Base-by-base conservation (phyloP, 257 asterid species). In the Lycium ferocissimum region DNA sequence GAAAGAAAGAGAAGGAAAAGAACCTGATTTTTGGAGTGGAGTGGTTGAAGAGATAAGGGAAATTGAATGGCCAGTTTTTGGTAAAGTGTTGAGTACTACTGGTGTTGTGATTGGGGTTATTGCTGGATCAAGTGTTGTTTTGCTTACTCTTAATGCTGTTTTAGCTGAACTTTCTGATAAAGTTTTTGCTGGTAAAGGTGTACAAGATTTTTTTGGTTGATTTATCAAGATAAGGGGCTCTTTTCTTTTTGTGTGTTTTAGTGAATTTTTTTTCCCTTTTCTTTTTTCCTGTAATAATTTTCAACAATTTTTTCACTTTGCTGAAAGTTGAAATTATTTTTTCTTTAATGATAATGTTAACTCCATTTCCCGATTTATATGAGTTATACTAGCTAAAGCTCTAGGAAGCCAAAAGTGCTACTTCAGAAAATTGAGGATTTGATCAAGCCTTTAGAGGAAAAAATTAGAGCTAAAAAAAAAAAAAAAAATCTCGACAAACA, bases 81-180 rank as follows among this genome's bases (percentile, higher is more conserved):
- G 79, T 59, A 92, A 92, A 83, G 99, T 96, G 1, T 61, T 97
- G 94, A 98, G 97, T 1, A 97, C 94, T 2, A 95, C 98, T 13
- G 97, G 96, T 12, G 96, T 93, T 6, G 99, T 97, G 78, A 37
- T 97, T 65, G 98, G 98, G 9, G 94, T 97, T 18, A 94, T 97
- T 84, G 98, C 97, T 6, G 98, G 98, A 2, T 93, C 98, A n/a
- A 94, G 98, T 82, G 94, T 97, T 88, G 98, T 97, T 93, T 91
- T 95, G 94, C 93, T 95, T 3, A 97, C 99, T 80, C 92, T 97
- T 22, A 95, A 97, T 87, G 99, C 98, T 91, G 89, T 95, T 92
- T 88, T 97, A 89, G 98, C 99, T 26, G 97, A 97, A 93, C 88
- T 95, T 67, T 97, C 99, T 3, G 98, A 95, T 82, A 47, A 87